Conservation (phyloP, 768 basidiomycete genomes). For the Kondoa malvinella region DNA sequence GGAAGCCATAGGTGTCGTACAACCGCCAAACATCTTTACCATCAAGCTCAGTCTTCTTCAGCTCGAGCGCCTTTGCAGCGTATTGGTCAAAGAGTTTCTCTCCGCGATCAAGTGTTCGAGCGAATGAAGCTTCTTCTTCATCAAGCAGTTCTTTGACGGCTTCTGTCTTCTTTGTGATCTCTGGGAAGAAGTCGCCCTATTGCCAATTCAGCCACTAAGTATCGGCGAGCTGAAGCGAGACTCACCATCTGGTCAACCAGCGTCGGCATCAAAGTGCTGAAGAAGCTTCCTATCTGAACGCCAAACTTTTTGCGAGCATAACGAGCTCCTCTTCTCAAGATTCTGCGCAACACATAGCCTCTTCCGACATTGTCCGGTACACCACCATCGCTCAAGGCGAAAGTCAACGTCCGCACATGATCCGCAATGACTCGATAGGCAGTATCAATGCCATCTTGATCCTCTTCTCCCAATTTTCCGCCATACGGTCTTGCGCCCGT, state of each 20-base stretch:
- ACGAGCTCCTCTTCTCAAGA: slow-evolving; percentile 80
- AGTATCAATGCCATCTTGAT: slow-evolving; percentile 84
- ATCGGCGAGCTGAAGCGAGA: slow-evolving; percentile 4
- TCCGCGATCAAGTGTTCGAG: slow-evolving; percentile 88
- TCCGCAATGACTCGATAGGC: slow-evolving; percentile 95
- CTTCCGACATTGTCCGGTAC: slow-evolving; percentile 90
- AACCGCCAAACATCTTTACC: slow-evolving; percentile 93
- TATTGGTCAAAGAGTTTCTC: slow-evolving; percentile 90
- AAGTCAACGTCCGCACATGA: slow-evolving; percentile 84
- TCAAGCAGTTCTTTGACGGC: slow-evolving; percentile 89
- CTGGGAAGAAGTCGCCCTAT: slow-evolving; percentile 77
- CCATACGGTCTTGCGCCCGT: slow-evolving; percentile 73
- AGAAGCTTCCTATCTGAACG: slow-evolving; percentile 75
- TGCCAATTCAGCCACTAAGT: background rate
- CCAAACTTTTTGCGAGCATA: slow-evolving; percentile 86
- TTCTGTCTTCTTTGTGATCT: slow-evolving; percentile 60
- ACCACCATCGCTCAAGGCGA: slow-evolving; percentile 91
- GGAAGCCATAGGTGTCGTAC: slow-evolving; percentile 97
- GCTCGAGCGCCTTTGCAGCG: slow-evolving; percentile 48
- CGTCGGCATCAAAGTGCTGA: slow-evolving; percentile 76
- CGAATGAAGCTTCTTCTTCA: slow-evolving; percentile 95
- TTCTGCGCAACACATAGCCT: slow-evolving; percentile 90
- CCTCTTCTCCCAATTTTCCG: slow-evolving; percentile 89
- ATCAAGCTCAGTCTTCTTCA: slow-evolving; percentile 48
- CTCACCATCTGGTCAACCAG: slow-evolving; percentile 74